Evolutionary conservation across 2,329 filamentous ascomycete species (phyloP), one percentile per base, ranked within the genome.

Genomic region (Drechslerella stenobrocha): DNA sequence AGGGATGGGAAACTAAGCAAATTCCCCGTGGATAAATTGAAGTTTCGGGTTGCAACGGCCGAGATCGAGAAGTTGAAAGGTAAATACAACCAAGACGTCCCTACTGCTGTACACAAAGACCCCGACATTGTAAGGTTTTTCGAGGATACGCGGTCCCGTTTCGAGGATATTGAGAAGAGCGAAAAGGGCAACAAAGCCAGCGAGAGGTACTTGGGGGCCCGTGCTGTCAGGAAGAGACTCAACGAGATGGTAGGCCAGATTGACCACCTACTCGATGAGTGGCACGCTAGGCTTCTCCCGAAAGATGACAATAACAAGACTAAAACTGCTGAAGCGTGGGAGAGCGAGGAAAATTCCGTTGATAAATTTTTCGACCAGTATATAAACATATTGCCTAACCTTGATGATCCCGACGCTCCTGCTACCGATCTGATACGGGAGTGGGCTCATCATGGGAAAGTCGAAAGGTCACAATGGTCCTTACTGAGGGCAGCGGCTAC

Each of bases 21-120:
- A 2, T 28, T 52, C 28, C 47, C 52, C 2, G 47, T 65, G 18
- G 60, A 65, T 23, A 53, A 32, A 32, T 32, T 65, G 9, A 46
- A 28, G 11, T 65, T 65, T 37, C 1, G 15, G 2, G 52, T 65
- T 26, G 46, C 47, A 1, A n/a, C 15, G 2, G 23, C 35, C 2
- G 60, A 65, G 18, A 24, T 64, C 5, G 18, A 22, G 1, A 26
- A n/a, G 3, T 24, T 65, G 1, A 18, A 52, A 3, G 18, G 3
- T n/a, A 8, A 6, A 1, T 57, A 58, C n/a, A 15, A 42, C 0
- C 9, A 35, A 3, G 11, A 11, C 1, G 30, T 46, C 13, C n/a
- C 15, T 0, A 13, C 1, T 0, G 47, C 52, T 13, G 23, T 15
- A 22, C 15, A 9, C 24, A 35, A 15, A 3, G 56, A 60, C 28